These are phyloP conservation scores for Aspergillus avenaceus DNA, from an alignment of 495 filamentous ascomycete species.

Conservation along the genomic window DNA sequence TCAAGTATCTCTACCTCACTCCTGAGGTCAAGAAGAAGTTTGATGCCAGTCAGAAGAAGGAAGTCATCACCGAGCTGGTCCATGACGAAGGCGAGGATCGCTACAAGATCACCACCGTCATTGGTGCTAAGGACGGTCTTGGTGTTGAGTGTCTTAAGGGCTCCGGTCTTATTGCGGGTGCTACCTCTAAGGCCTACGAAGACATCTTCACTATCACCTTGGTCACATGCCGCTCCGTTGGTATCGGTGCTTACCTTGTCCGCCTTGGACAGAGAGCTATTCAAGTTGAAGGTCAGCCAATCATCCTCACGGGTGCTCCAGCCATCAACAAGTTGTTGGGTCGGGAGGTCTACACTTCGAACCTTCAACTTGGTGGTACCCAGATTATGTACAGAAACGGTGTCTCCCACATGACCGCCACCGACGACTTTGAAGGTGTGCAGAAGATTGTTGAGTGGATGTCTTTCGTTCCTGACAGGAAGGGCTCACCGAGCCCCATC, in stretches of 20 bases:
- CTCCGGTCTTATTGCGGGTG: constrained; percentile 96
- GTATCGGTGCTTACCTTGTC: constrained; percentile 98
- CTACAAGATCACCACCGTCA: constrained; percentile 89
- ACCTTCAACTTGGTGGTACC: constrained; percentile 96
- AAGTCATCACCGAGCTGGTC: constrained; percentile 86
- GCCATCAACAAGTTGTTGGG: constrained; percentile 98
- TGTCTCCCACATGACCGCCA: constrained; percentile 97
- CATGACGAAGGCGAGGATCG: constrained; percentile 83
- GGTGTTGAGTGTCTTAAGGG: constrained; percentile 97
- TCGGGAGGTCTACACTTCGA: constrained; percentile 97
- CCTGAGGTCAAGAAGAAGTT: constrained; percentile 83
- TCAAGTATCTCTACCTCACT: constrained; percentile 97
- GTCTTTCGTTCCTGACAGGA: constrained; percentile 92
- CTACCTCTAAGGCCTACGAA: constrained; percentile 93
- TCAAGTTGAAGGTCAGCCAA: constrained; percentile 97
- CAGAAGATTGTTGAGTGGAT: constrained; percentile 98
- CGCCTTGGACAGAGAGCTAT: constrained; percentile 96
- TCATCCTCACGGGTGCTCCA: constrained; percentile 95
- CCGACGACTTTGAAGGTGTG: constrained; percentile 96
- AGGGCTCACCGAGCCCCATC: constrained; percentile 83
- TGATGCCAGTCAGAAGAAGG: constrained; percentile 71
- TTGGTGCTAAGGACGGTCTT: constrained; percentile 92
- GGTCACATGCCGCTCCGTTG: constrained; percentile 94
- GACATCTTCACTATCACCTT: constrained; percentile 99
- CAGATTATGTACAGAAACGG: constrained; percentile 99